Evolutionary conservation across 2,329 filamentous ascomycete species (phyloP), one percentile per base, ranked within the genome.

Genomic region (Phaeosphaeria sp.): DNA sequence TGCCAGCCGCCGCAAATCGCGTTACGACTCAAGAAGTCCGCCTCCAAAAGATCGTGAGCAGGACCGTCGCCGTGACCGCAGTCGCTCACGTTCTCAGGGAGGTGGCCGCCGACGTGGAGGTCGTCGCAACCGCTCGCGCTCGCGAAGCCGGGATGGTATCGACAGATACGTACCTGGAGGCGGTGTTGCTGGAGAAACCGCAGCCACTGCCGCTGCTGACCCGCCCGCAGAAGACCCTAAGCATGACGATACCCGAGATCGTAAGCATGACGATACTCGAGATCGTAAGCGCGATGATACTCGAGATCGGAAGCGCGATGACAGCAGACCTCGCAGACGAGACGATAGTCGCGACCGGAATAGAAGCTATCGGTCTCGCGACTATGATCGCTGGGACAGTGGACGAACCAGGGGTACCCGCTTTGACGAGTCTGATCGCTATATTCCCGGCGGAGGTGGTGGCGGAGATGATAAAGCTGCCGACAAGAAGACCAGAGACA

Each of bases 341-440:
- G n/a, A 60, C 41, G 71, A 78, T 11, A 79, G 81, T 23, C 71
- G 77, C 9, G 78, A 77, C 6, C 70, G 72, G 2, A 55, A 57
- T n/a, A 66, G 65, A 3, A 65, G 77, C 55, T 80, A 79, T 17
- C 69, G 79, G 7, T 78, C 79, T 17, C 72, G 79, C 2, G 79
- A 82, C 20, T 75, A 80, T 17, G 79, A 78, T 20, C 72, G 74
- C 4, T 73, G 71, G 68, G 71, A 73, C 18, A 66, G 63, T 7
- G 66, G 68, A 17, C 59, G 63, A 30, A 58, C 54, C 46, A 64
- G 65, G 4, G 64, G 61, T 5, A 73, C 57, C 21, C 59, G 72
- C 7, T 63, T 71, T 20, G 59, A 69, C 46, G 72, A 74, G 46
- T 69, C 66, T 1, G 73, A 76, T 58, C 68, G 74, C 22, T 77